These are phyloP conservation scores for Scedosporium aurantiacum DNA, from an alignment of 2,329 filamentous ascomycete genomes.

Conservation along the genomic window DNA sequence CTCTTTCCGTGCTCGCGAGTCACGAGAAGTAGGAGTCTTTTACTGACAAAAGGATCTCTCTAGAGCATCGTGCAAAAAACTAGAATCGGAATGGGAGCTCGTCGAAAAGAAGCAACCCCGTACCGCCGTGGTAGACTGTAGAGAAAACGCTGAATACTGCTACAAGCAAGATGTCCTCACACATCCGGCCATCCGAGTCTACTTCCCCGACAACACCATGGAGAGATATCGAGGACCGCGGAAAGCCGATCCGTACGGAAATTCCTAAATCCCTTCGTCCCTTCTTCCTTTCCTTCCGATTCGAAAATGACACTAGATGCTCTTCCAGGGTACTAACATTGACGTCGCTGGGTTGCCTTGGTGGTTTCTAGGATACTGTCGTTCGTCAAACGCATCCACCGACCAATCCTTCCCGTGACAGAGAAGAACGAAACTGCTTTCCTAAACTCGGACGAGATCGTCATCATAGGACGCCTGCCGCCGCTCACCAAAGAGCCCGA, in stretches of 20 bases:
- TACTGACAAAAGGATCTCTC: not conserved
- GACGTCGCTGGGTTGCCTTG: not conserved
- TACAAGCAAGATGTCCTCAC: constrained; percentile 28
- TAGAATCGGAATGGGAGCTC: constrained; percentile 12
- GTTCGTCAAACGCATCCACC: constrained; percentile 17
- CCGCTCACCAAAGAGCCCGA: constrained; percentile 15
- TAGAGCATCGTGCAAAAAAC: constrained; percentile 9
- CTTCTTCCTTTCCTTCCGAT: not conserved
- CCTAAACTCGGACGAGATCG: constrained; percentile 24
- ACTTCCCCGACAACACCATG: constrained; percentile 21
- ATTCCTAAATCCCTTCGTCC: too few species aligned
- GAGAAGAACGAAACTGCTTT: constrained; percentile 16
- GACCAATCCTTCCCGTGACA: not conserved
- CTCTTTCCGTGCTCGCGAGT: not conserved
- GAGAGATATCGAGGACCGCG: constrained; percentile 32
- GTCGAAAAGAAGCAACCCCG: constrained; percentile 3
- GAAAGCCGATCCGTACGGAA: constrained; percentile 22
- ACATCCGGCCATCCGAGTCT: constrained; percentile 35
- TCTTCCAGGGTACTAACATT: not conserved
- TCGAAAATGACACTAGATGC: not conserved
- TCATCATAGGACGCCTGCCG: constrained; percentile 29
- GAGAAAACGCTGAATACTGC: constrained; percentile 24
- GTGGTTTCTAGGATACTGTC: constrained; percentile 17
- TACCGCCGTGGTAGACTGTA: constrained; percentile 26
- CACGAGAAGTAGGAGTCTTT: not conserved